These are phyloP conservation scores for Pestalotiopsis sp. DNA, from an alignment of 2,329 filamentous ascomycete genomes.

Conservation along the genomic window DNA sequence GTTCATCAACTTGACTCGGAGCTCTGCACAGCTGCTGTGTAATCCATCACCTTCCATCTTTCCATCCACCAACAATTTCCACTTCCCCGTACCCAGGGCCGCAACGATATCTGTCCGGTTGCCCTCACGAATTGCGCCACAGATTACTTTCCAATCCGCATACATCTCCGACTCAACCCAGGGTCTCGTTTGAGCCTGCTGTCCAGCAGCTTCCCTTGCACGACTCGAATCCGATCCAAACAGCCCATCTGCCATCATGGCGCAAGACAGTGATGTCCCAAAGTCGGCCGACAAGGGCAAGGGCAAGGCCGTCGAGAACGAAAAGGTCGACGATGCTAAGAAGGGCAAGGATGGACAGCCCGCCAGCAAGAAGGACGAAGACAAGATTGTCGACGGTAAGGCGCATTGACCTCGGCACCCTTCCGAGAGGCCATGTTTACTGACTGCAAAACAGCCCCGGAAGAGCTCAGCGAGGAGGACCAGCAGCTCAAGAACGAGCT, in stretches of 20 bases:
- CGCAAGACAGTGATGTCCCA: constrained; percentile 87
- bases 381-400: constrained; percentile 51
- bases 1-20: constrained; percentile 13
- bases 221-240: background rate
- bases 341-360: constrained; percentile 69
- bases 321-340: constrained; percentile 34
- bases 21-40: constrained; percentile 18
- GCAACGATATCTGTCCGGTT: background rate
- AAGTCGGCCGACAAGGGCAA: constrained; percentile 93
- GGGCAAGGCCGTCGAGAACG: constrained; percentile 70
- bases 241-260: constrained; percentile 64
- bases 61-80: constrained; percentile 14
- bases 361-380: constrained; percentile 80
- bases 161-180: background rate
- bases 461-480: constrained; percentile 97
- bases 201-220: background rate
- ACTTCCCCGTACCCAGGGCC: background rate
- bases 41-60: constrained; percentile 18
- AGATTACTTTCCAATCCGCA: background rate
- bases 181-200: background rate
- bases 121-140: background rate
- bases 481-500: constrained; percentile 98
- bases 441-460: constrained; percentile 51
- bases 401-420: constrained; percentile 20
- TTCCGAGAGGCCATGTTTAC: constrained; percentile 24